A percentile compares a stretch with the other conserved stretches of the same genome.
These are phyloP conservation scores for Vigna reflexopilosa DNA, from an alignment of 306 rosid species.

Conservation along the genomic window DNA sequence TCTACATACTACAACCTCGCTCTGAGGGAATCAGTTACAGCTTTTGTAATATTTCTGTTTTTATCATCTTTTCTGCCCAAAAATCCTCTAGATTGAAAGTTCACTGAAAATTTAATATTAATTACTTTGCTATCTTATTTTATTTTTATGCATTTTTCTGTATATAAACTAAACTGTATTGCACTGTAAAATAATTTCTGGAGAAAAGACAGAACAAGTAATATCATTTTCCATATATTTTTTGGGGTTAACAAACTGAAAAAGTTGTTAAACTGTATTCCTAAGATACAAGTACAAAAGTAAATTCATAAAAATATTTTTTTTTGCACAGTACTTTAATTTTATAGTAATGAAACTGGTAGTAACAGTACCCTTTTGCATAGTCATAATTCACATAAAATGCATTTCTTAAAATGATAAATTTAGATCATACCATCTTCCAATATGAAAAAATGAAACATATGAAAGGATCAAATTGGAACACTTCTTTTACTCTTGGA, in stretches of 20 bases:
- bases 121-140: neutral
- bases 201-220: neutral
- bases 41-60: too few relatives aligned
- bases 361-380: neutral
- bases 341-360: neutral
- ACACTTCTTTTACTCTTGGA: too few relatives aligned
- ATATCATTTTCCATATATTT: neutral
- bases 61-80: too few relatives aligned
- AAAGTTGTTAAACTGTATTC: neutral
- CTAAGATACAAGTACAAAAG: neutral
- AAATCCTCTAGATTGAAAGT: neutral
- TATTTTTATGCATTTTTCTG: neutral
- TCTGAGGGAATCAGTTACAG: too few relatives aligned
- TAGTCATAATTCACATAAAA: neutral
- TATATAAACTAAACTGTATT: neutral
- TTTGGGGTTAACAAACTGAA: neutral
- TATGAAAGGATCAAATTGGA: neutral
- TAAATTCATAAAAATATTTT: neutral
- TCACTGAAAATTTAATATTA: constrained; percentile 4
- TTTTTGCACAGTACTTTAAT: neutral
- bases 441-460: neutral
- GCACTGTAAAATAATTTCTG: neutral
- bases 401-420: neutral
- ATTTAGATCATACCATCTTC: neutral
- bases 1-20: too few relatives aligned